phyloP scores from a whole-genome alignment of 495 filamentous ascomycete genomes.

The Neurospora sp. region DNA sequence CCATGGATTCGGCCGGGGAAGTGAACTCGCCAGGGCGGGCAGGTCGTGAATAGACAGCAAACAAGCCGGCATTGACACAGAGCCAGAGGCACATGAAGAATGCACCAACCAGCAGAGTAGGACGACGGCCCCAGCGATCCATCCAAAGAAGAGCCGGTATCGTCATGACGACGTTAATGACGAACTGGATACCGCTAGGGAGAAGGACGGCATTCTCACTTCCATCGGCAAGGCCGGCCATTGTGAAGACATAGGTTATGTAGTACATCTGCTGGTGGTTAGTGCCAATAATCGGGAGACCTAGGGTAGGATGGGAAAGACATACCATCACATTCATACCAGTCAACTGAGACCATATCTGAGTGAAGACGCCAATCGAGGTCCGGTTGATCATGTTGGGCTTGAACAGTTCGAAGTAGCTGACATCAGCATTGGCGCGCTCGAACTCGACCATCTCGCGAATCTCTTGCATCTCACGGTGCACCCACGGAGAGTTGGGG shows the following conservation, averaged over 20 bases:
- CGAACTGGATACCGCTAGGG: constrained; percentile 64
- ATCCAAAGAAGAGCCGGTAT: constrained; percentile 45
- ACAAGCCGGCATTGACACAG: constrained; percentile 59
- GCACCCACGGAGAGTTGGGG: constrained; percentile 49
- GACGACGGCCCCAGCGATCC: constrained; percentile 52
- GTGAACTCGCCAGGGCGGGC: constrained; percentile 29
- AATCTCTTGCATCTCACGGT: constrained; percentile 60
- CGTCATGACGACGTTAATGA: constrained; percentile 55
- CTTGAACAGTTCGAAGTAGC: constrained; percentile 59
- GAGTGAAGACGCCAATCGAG: constrained; percentile 63
- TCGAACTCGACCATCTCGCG: constrained; percentile 61
- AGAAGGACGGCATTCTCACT: constrained; percentile 38
- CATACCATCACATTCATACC: constrained; percentile 82
- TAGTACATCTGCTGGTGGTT: constrained; percentile 31
- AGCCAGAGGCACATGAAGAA: constrained; percentile 59
- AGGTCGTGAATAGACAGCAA: constrained; percentile 37
- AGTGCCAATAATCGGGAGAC: constrained; percentile 5
- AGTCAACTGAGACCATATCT: constrained; percentile 77
- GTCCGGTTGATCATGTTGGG: constrained; percentile 67
- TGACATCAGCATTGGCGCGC: constrained; percentile 47
- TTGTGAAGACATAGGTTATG: constrained; percentile 58
- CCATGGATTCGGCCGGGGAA: constrained; percentile 32
- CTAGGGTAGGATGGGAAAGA: constrained; percentile 26
- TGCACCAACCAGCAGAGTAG: constrained; percentile 53
- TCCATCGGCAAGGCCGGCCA: constrained; percentile 50